A percentile compares a stretch with the other conserved stretches of the same genome.
Conservation (phyloP, 495 filamentous ascomycete genomes). For the Aspergillus nidulans region DNA sequence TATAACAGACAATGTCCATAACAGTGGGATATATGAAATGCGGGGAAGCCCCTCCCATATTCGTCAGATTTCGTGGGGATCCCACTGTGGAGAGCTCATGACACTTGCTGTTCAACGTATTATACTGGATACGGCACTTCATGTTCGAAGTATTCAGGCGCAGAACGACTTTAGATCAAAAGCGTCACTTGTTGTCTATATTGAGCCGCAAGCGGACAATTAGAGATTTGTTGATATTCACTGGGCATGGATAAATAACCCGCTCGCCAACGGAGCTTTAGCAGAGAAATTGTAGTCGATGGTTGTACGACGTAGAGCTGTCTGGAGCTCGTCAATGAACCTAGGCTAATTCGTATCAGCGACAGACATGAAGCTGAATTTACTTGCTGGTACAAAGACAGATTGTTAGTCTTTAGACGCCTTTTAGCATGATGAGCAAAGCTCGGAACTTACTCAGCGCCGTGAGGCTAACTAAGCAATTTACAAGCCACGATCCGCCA, state of each 20-base stretch:
- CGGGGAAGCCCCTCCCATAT: slow-evolving; percentile 3
- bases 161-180: not conserved
- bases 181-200: not conserved
- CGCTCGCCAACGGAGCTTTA: not conserved
- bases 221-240: not conserved
- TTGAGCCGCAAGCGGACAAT: not conserved
- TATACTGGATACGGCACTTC: no score
- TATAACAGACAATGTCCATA: not conserved
- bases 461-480: not conserved
- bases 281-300: not conserved
- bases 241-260: not conserved
- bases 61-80: not conserved
- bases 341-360: not conserved
- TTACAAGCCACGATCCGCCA: not conserved
- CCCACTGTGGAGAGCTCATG: not conserved
- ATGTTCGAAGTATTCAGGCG: not conserved
- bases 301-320: not conserved
- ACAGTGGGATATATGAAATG: not conserved
- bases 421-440: not conserved
- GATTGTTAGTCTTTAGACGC: slow-evolving; percentile 7
- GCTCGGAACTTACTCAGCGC: slow-evolving; percentile 9
- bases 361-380: not conserved
- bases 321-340: not conserved
- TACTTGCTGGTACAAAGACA: not conserved
- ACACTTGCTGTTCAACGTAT: slow-evolving; percentile 1